Percentiles rank a stretch among this genome's conserved stretches.
phyloP scores from a whole-genome alignment of 306 rosid species.

The Rubus parviflorus region DNA sequence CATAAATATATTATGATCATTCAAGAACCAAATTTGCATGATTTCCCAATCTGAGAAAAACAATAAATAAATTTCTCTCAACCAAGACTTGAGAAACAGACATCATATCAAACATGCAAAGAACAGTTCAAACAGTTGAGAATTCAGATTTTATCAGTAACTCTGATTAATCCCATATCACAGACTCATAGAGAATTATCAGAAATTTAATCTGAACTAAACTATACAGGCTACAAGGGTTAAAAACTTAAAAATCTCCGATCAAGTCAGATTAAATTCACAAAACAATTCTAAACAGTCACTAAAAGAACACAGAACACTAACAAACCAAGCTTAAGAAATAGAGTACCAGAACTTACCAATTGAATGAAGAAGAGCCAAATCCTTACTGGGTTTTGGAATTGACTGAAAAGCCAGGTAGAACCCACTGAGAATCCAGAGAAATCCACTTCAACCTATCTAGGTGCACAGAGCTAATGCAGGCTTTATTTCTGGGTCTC shows the following conservation, averaged over 20 bases:
- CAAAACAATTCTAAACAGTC: background rate
- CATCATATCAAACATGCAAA: conserved; percentile 23
- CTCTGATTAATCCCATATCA: background rate
- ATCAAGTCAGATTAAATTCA: background rate
- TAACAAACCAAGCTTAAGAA: conserved; percentile 30
- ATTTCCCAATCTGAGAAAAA: background rate
- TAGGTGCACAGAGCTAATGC: conserved; percentile 3
- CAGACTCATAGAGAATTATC: background rate
- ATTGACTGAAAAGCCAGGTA: conserved; percentile 40
- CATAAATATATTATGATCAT: background rate
- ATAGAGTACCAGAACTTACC: background rate
- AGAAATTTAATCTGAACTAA: conserved; percentile 21
- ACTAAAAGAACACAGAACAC: conserved; percentile 25
- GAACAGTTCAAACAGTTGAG: background rate
- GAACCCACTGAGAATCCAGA: conserved; percentile 41
- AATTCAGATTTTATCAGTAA: conserved; percentile 2
- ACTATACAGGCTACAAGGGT: conserved; percentile 21
- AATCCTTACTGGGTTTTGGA: conserved; percentile 47
- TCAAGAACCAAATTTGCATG: background rate
- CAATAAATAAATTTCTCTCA: background rate
- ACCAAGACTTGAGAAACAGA: background rate
- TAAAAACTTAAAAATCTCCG: background rate
- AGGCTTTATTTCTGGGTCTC: conserved; percentile 6
- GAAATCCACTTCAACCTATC: conserved; percentile 35
- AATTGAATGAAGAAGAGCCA: conserved; percentile 24